Base-by-base conservation (phyloP, 495 filamentous ascomycete genomes). In the Penicillium herquei region DNA sequence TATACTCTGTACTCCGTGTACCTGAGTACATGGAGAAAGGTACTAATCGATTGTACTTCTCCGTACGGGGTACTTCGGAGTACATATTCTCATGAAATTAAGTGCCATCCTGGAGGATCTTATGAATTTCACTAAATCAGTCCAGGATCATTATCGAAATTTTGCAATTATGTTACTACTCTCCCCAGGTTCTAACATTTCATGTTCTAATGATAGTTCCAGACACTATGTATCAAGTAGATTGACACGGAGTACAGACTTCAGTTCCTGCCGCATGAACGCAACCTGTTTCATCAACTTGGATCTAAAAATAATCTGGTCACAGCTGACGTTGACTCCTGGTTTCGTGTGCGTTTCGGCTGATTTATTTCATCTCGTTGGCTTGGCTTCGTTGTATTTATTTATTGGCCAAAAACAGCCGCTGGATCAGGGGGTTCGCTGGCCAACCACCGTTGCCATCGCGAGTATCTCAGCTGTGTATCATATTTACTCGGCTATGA, bases 241-340 rank as follows among this genome's bases (percentile, higher is more conserved):
- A 39, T 51, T 40, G 14, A 32, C 14, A 43, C n/a, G 34, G 34
- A 13, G 34, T 37, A 37, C 8, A 37, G 8, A 30, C 26, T 18
- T 21, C 10, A 16, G 35, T 12, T 31, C 18, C 8, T 34, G 26
- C 13, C 21, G 13, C 47, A 16, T 51, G 49, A 51, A 39, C 49
- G n/a, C 18, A 11, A 16, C 34, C 12, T 30, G 48, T 51, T 41
- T 51, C 49, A 51, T 21, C 18, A 35, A 50, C 3, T 39, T 10
- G 6, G 13, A 30, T 51, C 49, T 51, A 51, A 51, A 51, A 52
- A 52, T 44, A 52, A 44, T 1, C n/a, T 8, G 16, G 11, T 0
- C 9, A 18, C 14, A 39, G 50, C 50, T 52, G 37, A 52, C 50
- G 50, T 44, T 40, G 30, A 18, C 39, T 37, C 34, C 12, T 37